Percentiles rank a stretch among this genome's conserved stretches.
Conservation (phyloP, 495 filamentous ascomycete species). For the Friedmanniomyces simplex region DNA sequence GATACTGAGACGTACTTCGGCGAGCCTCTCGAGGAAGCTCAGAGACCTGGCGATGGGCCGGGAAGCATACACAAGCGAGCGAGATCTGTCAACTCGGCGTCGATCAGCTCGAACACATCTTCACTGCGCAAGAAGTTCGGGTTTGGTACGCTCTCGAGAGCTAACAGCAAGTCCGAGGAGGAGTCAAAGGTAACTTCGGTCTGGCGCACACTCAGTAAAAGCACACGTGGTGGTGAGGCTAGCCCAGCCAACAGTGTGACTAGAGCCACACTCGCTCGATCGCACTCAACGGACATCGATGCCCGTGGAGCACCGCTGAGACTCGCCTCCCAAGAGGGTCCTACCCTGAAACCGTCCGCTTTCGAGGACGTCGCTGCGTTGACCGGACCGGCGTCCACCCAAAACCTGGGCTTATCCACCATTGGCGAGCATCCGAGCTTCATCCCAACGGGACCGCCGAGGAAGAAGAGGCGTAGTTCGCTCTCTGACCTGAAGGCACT, state of each 20-base stretch:
- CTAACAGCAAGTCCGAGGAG: slow-evolving; percentile 61
- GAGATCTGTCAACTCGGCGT: slow-evolving; percentile 43
- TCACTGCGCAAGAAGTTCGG: slow-evolving; percentile 77
- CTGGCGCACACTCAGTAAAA: slow-evolving; percentile 84
- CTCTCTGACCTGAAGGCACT: slow-evolving; percentile 71
- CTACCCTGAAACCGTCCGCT: slow-evolving; percentile 48
- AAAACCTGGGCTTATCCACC: slow-evolving; percentile 30
- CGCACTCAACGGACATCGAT: slow-evolving; percentile 73
- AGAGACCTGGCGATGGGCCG: slow-evolving; percentile 30
- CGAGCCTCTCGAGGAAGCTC: slow-evolving; percentile 36
- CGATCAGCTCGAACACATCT: slow-evolving; percentile 62
- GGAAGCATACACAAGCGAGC: slow-evolving; percentile 41
- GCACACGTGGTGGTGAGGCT: slow-evolving; percentile 43
- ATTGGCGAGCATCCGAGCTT: slow-evolving; percentile 34
- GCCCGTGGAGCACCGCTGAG: slow-evolving; percentile 34
- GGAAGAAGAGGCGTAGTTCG: slow-evolving; percentile 83
- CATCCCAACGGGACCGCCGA: slow-evolving; percentile 34
- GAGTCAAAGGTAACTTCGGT: slow-evolving; percentile 67
- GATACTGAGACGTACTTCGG: slow-evolving; percentile 84
- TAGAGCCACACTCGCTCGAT: slow-evolving; percentile 57
- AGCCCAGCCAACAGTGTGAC: slow-evolving; percentile 46
- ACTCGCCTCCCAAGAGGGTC: slow-evolving; percentile 37
- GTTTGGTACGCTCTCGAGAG: slow-evolving; percentile 59
- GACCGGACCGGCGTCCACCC: neutral
- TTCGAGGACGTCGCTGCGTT: slow-evolving; percentile 26